Evolutionary conservation across 306 rosid genomes (phyloP).

Genomic region (Vicia sativa): DNA sequence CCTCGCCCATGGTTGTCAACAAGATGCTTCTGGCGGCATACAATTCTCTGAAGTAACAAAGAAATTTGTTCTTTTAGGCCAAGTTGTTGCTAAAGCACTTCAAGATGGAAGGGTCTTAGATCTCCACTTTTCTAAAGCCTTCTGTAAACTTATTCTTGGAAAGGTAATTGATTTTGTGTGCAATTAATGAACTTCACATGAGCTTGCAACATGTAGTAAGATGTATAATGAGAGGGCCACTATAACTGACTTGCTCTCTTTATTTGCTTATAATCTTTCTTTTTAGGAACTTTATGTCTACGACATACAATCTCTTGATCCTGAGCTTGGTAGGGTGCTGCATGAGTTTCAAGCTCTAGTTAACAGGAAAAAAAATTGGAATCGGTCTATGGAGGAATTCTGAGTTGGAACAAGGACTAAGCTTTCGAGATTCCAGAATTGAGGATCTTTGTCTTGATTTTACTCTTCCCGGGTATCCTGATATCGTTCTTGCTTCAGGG

Average conservation of each 20-base stretch:
- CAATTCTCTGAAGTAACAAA: slow-evolving; percentile 62
- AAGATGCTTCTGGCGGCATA: slow-evolving; percentile 50
- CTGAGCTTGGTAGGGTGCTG: slow-evolving; percentile 76
- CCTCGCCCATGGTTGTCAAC: slow-evolving; percentile 83
- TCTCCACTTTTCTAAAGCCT: slow-evolving; percentile 85
- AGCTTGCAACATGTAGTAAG: slow-evolving; percentile 29
- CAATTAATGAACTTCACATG: slow-evolving; percentile 25
- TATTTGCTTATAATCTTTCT: slow-evolving; percentile 30
- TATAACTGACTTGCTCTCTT: slow-evolving; percentile 28
- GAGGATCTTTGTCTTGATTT: slow-evolving; percentile 98
- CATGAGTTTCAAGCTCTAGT: slow-evolving; percentile 87
- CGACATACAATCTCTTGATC: slow-evolving; percentile 85
- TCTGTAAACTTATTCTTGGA: slow-evolving; percentile 86
- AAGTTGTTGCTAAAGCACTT: slow-evolving; percentile 89
- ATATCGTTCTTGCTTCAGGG: slow-evolving; percentile 63
- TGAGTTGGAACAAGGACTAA: slow-evolving; percentile 41
- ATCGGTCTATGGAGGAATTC: slow-evolving; percentile 46
- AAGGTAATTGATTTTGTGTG: slow-evolving; percentile 59
- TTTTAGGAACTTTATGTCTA: slow-evolving; percentile 75
- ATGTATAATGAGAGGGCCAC: slow-evolving; percentile 11
- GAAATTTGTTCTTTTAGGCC: slow-evolving; percentile 82
- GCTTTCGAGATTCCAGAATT: slow-evolving; percentile 62
- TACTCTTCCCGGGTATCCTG: slow-evolving; percentile 93
- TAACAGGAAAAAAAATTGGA: slow-evolving; percentile 58
- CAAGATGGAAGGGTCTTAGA: slow-evolving; percentile 96